phyloP scores from a whole-genome alignment of 768 basidiomycete genomes.

The Termitomyces titanicus region DNA sequence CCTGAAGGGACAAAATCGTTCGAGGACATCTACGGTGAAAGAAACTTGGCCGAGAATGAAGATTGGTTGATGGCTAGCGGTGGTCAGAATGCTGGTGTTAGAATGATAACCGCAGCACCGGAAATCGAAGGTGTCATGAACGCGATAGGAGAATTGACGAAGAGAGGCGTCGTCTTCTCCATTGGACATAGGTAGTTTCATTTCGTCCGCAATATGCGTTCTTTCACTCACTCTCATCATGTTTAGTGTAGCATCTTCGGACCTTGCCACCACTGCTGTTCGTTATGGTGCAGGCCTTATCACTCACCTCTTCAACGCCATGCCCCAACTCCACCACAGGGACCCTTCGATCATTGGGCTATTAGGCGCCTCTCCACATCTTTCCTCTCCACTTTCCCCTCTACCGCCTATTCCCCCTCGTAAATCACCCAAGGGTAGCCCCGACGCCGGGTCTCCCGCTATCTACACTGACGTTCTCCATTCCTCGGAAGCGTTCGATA shows the following conservation, averaged over 20 bases:
- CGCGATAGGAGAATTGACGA: constrained; percentile 53
- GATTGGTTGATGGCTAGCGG: constrained; percentile 61
- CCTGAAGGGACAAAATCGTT: constrained; percentile 63
- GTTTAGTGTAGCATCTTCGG: constrained; percentile 67
- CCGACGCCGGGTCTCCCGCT: not conserved
- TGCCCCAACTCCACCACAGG: constrained; percentile 87
- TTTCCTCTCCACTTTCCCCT: constrained; percentile 39
- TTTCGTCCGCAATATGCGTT: not conserved
- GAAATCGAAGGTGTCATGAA: constrained; percentile 82
- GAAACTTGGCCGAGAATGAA: constrained; percentile 58
- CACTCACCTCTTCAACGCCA: constrained; percentile 92
- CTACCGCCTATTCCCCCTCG: constrained; percentile 15
- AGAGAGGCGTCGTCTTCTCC: constrained; percentile 73
- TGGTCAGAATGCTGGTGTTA: constrained; percentile 53
- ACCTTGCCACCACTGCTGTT: constrained; percentile 68
- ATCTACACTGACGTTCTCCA: constrained; percentile 17
- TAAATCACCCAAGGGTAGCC: constrained; percentile 1
- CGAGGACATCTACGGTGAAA: constrained; percentile 68
- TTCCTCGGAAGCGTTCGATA: constrained; percentile 59
- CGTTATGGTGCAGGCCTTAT: constrained; percentile 76
- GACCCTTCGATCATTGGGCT: constrained; percentile 91
- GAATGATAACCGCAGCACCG: constrained; percentile 84
- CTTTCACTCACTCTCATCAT: constrained; percentile 5
- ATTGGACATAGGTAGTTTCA: constrained; percentile 78
- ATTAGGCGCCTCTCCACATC: constrained; percentile 70